Conservation (phyloP, 1,284 basidiomycete species). For the Cryptococcus hybrid region DNA sequence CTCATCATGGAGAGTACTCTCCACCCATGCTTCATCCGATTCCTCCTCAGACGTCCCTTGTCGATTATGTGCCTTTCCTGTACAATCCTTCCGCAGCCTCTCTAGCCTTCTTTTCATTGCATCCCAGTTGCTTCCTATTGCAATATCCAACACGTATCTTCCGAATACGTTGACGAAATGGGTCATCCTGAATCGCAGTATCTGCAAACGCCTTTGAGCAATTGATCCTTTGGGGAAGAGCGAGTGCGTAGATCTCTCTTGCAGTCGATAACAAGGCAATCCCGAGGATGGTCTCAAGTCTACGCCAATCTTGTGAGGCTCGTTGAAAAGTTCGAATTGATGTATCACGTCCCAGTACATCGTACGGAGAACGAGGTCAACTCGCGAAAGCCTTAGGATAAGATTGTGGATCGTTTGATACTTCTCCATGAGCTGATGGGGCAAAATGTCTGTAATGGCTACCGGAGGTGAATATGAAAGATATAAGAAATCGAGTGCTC, state of each 20-base stretch:
- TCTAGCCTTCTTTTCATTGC: conserved; percentile 59
- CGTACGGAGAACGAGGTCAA: conserved; percentile 66
- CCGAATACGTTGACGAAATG: conserved; percentile 65
- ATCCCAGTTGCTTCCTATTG: conserved; percentile 70
- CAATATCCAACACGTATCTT: conserved; percentile 71
- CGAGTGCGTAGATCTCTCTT: conserved; percentile 29
- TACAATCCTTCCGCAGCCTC: conserved; percentile 22
- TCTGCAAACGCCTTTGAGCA: conserved; percentile 58
- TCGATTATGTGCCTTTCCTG: conserved; percentile 7
- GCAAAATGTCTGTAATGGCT: conserved; percentile 67
- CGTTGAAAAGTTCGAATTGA: conserved; percentile 8
- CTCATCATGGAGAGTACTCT: conserved; percentile 8
- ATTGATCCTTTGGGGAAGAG: conserved; percentile 63
- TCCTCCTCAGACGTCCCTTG: conserved; percentile 20
- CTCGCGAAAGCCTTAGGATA: conserved; percentile 70
- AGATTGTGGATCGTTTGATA: conserved; percentile 79
- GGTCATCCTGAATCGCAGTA: conserved; percentile 70
- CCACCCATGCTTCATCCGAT: background rate
- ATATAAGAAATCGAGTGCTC: conserved; percentile 81
- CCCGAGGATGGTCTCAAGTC: conserved; percentile 12
- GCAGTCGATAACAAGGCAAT: conserved; percentile 24
- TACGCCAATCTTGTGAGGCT: conserved; percentile 24
- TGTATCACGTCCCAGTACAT: conserved; percentile 57
- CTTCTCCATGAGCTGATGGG: conserved; percentile 67
- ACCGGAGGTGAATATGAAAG: conserved; percentile 78